Percentiles rank a stretch among this genome's conserved stretches.
phyloP scores from a whole-genome alignment of 2,329 filamentous ascomycete genomes.

The Beauveria asiatica region DNA sequence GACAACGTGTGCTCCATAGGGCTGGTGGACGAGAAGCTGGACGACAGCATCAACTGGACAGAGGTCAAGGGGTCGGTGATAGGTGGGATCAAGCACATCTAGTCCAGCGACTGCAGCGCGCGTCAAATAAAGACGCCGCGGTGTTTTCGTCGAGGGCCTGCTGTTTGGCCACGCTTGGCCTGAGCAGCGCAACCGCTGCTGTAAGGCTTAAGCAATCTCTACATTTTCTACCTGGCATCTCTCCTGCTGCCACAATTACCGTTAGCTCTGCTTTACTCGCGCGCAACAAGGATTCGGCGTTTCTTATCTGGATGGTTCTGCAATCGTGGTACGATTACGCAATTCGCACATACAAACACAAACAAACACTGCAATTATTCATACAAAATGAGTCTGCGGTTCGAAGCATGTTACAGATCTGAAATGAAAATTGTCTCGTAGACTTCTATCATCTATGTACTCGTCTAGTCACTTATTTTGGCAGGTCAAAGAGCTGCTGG shows the following conservation, averaged over 20 bases:
- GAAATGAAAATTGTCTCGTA: not conserved
- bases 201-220: no score
- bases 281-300: constrained; percentile 1
- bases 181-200: not conserved
- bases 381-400: not conserved
- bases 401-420: not conserved
- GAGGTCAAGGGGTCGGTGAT: constrained; percentile 81
- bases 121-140: not conserved
- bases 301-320: not conserved
- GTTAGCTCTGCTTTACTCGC: not conserved
- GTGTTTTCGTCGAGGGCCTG: not conserved
- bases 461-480: constrained; percentile 16
- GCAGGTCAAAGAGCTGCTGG: constrained; percentile 50
- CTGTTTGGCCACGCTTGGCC: not conserved
- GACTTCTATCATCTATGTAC: not conserved
- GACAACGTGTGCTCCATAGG: constrained; percentile 92
- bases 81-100: constrained; percentile 72
- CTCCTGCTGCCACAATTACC: not conserved
- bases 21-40: constrained; percentile 79
- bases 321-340: not conserved
- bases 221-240: not conserved
- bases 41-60: constrained; percentile 85
- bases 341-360: not conserved
- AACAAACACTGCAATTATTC: not conserved
- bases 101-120: constrained; percentile 10